Evolutionary conservation across 768 basidiomycete genomes (phyloP), one percentile per base, ranked within the genome.

Genomic region (Chalciporus piperatus): DNA sequence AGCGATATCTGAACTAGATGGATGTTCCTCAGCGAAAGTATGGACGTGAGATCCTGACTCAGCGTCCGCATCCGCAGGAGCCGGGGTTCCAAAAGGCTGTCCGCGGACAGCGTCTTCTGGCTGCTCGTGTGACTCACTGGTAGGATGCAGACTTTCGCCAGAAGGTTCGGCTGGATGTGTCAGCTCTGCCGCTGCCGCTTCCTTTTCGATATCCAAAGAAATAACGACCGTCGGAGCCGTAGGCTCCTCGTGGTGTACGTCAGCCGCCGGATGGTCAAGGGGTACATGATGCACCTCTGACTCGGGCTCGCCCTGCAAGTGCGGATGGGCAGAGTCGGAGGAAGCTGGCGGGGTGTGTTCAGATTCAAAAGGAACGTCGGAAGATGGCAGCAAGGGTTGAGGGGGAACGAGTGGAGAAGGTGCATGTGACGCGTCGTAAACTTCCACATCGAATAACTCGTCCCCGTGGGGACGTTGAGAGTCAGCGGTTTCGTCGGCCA

Each of bases 361-460:
- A 51, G 66, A 47, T 25, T 54, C 54, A 27, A 65, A 55, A 16
- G 48, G 23, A 28, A 58, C 55, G 42, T 60, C 58, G 23, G 33
- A 37, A 27, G 60, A 43, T 39, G 56, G 51, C 3, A 59, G 58
- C 27, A 62, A 47, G 25, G 55, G 37, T 14, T 53, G 55, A 23
- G 42, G 41, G 44, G 54, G 44, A 35, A 52, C 51, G 17, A 61
- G 58, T 40, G 69, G 72, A 40, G 72, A 67, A 13, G 64, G 58
- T 3, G 51, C 62, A 23, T 62, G 62, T 9, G 74, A 75, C 33
- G 59, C 68, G 59, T 76, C 75, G 50, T 68, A 65, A 41, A 76
- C 72, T 54, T 76, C 75, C 47, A 74, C 60, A 52, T 76, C 75
- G 10, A 66, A 58, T 30, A 64, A 57, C 35, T 74, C 73, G 43